phyloP scores from a whole-genome alignment of 805 yeast species.

The Saccharomycopsis fodiens region DNA sequence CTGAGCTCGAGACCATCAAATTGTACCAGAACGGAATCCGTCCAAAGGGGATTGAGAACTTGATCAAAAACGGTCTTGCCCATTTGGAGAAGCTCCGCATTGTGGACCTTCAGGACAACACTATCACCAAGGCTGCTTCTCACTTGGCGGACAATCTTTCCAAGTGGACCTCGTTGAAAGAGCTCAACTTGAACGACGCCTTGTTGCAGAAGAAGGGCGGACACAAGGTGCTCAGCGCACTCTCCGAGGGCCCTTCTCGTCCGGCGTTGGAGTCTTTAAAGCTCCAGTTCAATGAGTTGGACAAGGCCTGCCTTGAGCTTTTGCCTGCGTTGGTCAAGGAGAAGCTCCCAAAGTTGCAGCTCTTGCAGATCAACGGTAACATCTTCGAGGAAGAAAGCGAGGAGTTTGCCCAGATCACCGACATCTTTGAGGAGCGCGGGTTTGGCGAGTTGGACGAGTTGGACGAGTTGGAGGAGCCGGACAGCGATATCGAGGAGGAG shows the following conservation, averaged over 20 bases:
- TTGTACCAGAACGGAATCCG: conserved; percentile 96
- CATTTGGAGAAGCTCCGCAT: conserved; percentile 52
- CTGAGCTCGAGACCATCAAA: conserved; percentile 61
- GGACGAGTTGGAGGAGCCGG: conserved; percentile 87
- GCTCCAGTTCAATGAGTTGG: conserved; percentile 86
- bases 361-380: conserved; percentile 88
- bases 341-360: conserved; percentile 52
- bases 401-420: conserved; percentile 50
- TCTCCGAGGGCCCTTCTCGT: conserved; percentile 33
- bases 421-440: conserved; percentile 63
- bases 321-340: conserved; percentile 46
- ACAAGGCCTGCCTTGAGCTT: conserved; percentile 51
- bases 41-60: conserved; percentile 78
- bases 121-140: conserved; percentile 66
- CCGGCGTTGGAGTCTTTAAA: conserved; percentile 48
- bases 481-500: conserved; percentile 50
- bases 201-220: conserved; percentile 77
- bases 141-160: conserved; percentile 49
- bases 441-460: conserved; percentile 83
- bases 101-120: conserved; percentile 90
- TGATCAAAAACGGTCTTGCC: conserved; percentile 66
- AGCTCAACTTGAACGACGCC: conserved; percentile 85
- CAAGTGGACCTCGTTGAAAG: conserved; percentile 61
- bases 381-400: conserved; percentile 84
- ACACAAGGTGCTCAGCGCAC: conserved; percentile 40